Conservation (phyloP, 2,329 filamentous ascomycete species). For the Verticillium klebahnii region DNA sequence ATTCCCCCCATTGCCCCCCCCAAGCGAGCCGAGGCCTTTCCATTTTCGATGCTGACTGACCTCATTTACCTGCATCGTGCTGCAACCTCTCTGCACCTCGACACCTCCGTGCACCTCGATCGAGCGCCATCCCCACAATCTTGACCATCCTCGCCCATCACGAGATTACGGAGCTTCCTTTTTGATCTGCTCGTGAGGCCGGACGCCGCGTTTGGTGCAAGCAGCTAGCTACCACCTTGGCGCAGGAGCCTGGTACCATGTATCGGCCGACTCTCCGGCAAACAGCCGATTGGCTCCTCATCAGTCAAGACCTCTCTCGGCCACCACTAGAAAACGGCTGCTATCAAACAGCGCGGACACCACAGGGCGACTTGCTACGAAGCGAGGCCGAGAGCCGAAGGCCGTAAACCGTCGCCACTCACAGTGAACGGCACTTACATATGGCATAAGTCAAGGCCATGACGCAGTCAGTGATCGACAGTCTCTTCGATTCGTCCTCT, state of each 20-base stretch:
- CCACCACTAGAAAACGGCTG: background rate
- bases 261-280: background rate
- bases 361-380: background rate
- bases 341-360: background rate
- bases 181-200: background rate
- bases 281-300: background rate
- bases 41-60: background rate
- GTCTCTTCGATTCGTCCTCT: background rate
- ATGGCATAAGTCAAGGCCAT: background rate
- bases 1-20: background rate
- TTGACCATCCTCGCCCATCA: background rate
- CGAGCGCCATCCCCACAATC: background rate
- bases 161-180: background rate
- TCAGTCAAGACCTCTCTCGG: background rate
- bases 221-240: background rate
- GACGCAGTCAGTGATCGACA: background rate
- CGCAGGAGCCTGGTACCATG: background rate
- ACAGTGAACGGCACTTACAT: background rate
- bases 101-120: background rate
- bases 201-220: background rate
- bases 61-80: background rate
- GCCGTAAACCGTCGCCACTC: too few species aligned
- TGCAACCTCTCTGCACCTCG: background rate
- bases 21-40: background rate
- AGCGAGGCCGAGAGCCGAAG: background rate